Evolutionary conservation across 371 early-diverging fungal genomes (phyloP).

Genomic region (Rhizomucor pusillus): DNA sequence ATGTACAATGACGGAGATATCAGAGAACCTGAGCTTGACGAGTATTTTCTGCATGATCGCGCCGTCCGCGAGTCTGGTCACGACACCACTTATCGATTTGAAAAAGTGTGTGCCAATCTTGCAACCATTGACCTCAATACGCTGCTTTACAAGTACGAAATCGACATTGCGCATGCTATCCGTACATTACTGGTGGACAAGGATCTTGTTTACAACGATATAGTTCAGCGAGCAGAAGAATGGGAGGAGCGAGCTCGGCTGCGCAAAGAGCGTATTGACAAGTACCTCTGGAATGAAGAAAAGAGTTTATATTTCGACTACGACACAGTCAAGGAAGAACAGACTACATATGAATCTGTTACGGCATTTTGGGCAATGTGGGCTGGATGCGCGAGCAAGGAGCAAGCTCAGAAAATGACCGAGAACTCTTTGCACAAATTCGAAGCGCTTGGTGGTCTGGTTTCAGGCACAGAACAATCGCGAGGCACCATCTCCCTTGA

Average conservation of each 20-base stretch:
- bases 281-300: slow-evolving; percentile 59
- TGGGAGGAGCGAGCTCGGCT: slow-evolving; percentile 45
- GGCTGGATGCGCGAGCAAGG: slow-evolving; percentile 59
- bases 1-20: slow-evolving; percentile 62
- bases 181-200: slow-evolving; percentile 51
- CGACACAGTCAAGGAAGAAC: slow-evolving; percentile 43
- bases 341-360: slow-evolving; percentile 60
- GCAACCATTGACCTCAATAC: slow-evolving; percentile 88
- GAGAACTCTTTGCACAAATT: slow-evolving; percentile 52
- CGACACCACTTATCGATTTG: slow-evolving; percentile 91
- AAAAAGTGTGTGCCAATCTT: slow-evolving; percentile 82
- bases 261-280: slow-evolving; percentile 51
- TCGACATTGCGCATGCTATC: slow-evolving; percentile 76
- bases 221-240: slow-evolving; percentile 27
- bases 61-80: slow-evolving; percentile 94
- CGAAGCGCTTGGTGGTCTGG: slow-evolving; percentile 82
- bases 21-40: slow-evolving; percentile 79
- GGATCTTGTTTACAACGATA: slow-evolving; percentile 31
- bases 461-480: slow-evolving; percentile 80
- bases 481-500: slow-evolving; percentile 69
- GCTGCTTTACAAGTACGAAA: slow-evolving; percentile 88
- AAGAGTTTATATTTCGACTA: slow-evolving; percentile 54
- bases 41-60: slow-evolving; percentile 91
- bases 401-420: slow-evolving; percentile 56
- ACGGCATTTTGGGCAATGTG: slow-evolving; percentile 72